Evolutionary conservation across 164 flowering plant species (phyloP).

Genomic region (Warburgia ugandensis): DNA sequence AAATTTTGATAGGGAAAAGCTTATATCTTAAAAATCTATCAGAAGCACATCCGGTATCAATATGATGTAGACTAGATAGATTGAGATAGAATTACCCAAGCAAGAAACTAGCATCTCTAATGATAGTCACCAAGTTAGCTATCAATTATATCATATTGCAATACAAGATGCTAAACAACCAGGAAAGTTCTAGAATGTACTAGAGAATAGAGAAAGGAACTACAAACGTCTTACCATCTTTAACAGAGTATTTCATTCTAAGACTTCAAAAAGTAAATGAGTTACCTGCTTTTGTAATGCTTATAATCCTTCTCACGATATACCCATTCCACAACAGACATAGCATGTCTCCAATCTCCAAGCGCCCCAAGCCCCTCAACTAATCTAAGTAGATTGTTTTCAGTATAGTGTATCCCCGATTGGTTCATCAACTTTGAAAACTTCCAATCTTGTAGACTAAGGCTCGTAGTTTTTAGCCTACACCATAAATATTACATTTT

Average conservation of each 20-base stretch:
- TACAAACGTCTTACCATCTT: no score
- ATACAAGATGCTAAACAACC: no score
- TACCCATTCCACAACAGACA: slow-evolving; percentile 80
- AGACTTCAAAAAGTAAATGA: background rate
- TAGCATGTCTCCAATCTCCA: slow-evolving; percentile 68
- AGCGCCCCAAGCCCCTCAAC: slow-evolving; percentile 56
- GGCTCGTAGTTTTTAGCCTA: slow-evolving; percentile 53
- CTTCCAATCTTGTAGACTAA: slow-evolving; percentile 68
- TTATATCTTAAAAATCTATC: no score
- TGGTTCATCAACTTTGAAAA: slow-evolving; percentile 76
- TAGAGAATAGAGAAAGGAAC: no score
- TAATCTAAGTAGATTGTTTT: slow-evolving; percentile 62
- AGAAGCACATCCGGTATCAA: no score
- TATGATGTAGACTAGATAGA: no score
- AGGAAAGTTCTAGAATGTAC: no score
- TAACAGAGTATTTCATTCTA: background rate
- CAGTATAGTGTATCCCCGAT: slow-evolving; percentile 64
- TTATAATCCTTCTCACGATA: slow-evolving; percentile 41
- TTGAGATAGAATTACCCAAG: no score
- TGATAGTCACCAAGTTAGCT: no score
- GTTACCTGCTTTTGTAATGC: slow-evolving; percentile 70
- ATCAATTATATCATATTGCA: no score
- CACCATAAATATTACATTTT: background rate
- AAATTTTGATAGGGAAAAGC: no score
- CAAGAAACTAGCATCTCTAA: no score